Percentiles rank a stretch among this genome's conserved stretches.
Conservation (phyloP, 2,329 filamentous ascomycete genomes). For the Aplosporella prunicola region DNA sequence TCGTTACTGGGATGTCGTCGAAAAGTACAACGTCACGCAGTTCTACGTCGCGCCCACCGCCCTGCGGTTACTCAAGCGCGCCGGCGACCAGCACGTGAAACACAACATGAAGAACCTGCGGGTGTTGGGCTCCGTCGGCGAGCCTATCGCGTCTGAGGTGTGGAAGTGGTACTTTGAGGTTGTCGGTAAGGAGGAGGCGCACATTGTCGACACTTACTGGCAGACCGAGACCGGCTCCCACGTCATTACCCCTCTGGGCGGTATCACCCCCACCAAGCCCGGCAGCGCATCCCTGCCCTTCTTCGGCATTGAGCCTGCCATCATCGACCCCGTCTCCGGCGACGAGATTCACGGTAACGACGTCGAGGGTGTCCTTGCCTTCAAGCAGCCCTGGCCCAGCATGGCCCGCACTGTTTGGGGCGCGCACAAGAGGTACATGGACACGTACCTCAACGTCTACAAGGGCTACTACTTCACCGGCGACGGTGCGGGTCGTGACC, state of each 20-base stretch:
- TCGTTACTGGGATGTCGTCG: slow-evolving; percentile 97
- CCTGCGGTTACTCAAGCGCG: slow-evolving; percentile 84
- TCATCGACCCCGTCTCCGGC: slow-evolving; percentile 92
- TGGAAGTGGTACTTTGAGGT: slow-evolving; percentile 99
- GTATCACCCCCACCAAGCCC: slow-evolving; percentile 92
- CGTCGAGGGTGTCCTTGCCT: slow-evolving; percentile 90
- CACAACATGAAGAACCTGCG: slow-evolving; percentile 81
- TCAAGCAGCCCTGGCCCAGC: slow-evolving; percentile 97
- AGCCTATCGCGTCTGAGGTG: slow-evolving; percentile 94
- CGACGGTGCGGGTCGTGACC: slow-evolving; percentile 89
- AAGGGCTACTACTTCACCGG: slow-evolving; percentile 96
- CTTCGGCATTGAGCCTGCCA: slow-evolving; percentile 95
- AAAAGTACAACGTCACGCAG: slow-evolving; percentile 88
- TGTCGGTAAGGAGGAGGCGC: slow-evolving; percentile 86
- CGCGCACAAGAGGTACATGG: slow-evolving; percentile 96
- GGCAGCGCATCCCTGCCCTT: slow-evolving; percentile 93
- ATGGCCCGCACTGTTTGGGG: slow-evolving; percentile 98
- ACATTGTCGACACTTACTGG: slow-evolving; percentile 97
- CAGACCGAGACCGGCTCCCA: slow-evolving; percentile 98
- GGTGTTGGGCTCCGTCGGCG: slow-evolving; percentile 87
- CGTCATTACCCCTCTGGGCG: slow-evolving; percentile 86
- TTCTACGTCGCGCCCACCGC: slow-evolving; percentile 98
- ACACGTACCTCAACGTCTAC: slow-evolving; percentile 96
- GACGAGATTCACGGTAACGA: slow-evolving; percentile 92
- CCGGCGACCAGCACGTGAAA: slow-evolving; percentile 86